Conservation (phyloP, 2,329 filamentous ascomycete genomes). For the Fusarium tanahbumbuense region DNA sequence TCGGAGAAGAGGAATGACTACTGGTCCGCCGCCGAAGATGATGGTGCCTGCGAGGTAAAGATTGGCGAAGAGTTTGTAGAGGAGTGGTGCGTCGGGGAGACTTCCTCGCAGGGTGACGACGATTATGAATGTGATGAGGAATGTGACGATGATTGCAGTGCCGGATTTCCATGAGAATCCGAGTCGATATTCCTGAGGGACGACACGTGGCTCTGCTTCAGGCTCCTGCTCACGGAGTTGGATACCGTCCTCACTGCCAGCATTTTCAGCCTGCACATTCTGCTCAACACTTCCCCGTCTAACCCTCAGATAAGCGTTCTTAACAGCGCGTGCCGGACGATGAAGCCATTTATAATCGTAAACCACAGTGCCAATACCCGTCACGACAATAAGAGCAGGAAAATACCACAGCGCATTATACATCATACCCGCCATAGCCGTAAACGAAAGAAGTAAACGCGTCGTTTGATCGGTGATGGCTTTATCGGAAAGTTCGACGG, state of each 20-base stretch:
- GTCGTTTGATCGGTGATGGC: conserved; percentile 74
- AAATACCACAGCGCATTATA: conserved; percentile 84
- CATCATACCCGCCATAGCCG: conserved; percentile 72
- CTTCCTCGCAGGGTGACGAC: conserved; percentile 65
- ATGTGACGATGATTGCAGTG: conserved; percentile 56
- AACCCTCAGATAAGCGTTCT: fast-evolving
- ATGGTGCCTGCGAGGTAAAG: conserved; percentile 79
- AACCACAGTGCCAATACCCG: background rate
- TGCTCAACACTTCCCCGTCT: too few species aligned
- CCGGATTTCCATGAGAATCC: conserved; percentile 61
- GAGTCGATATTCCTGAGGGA: conserved; percentile 51
- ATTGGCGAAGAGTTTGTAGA: conserved; percentile 74
- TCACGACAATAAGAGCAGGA: conserved; percentile 60
- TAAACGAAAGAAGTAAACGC: conserved; percentile 71
- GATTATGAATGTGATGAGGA: conserved; percentile 67
- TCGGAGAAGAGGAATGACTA: conserved; percentile 72
- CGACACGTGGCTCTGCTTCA: conserved; percentile 33
- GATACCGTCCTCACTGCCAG: fast-evolving
- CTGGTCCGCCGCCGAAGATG: conserved; percentile 73
- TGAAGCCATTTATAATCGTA: conserved; percentile 54
- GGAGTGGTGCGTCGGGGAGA: conserved; percentile 55
- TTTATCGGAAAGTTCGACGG: conserved; percentile 74
- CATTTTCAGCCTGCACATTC: too few species aligned
- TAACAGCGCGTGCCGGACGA: conserved; percentile 20
- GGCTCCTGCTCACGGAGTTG: background rate